phyloP scores from a whole-genome alignment of 1,284 basidiomycete species.

The Coniferiporia sulphurascens region DNA sequence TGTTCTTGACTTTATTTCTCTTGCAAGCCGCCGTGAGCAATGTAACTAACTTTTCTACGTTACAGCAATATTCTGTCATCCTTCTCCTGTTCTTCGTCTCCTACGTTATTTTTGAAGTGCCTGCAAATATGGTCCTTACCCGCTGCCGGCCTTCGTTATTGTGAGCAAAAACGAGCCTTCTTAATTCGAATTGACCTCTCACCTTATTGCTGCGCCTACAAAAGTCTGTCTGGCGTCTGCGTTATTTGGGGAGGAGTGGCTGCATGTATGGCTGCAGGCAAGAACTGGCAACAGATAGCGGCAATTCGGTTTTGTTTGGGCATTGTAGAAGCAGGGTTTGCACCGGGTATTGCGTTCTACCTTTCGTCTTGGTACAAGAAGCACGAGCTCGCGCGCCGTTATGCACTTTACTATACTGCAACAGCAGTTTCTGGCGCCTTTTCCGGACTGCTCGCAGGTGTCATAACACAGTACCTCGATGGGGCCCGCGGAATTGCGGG shows the following conservation, averaged over 20 bases:
- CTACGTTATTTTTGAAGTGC: conserved; percentile 11
- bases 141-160: conserved; percentile 4
- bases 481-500: conserved; percentile 51
- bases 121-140: conserved; percentile 13
- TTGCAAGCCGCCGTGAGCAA: not conserved
- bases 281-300: conserved; percentile 20
- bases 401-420: conserved; percentile 36
- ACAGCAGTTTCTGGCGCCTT: conserved; percentile 50
- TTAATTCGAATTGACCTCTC: not conserved
- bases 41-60: not conserved
- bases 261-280: conserved; percentile 21
- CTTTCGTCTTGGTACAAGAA: conserved; percentile 40
- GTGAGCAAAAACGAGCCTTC: not conserved
- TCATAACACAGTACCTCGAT: conserved; percentile 46
- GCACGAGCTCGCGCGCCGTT: conserved; percentile 22
- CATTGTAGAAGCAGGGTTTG: conserved; percentile 58
- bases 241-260: conserved; percentile 23
- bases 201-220: not conserved
- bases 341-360: conserved; percentile 61
- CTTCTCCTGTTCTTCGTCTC: conserved; percentile 18
- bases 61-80: conserved; percentile 19
- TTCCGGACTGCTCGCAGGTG: conserved; percentile 50
- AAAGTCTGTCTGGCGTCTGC: conserved; percentile 21
- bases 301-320: conserved; percentile 29
- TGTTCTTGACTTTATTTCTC: not conserved